phyloP scores from a whole-genome alignment of 371 early-diverging fungal genomes.

The Mucor plumbeus region DNA sequence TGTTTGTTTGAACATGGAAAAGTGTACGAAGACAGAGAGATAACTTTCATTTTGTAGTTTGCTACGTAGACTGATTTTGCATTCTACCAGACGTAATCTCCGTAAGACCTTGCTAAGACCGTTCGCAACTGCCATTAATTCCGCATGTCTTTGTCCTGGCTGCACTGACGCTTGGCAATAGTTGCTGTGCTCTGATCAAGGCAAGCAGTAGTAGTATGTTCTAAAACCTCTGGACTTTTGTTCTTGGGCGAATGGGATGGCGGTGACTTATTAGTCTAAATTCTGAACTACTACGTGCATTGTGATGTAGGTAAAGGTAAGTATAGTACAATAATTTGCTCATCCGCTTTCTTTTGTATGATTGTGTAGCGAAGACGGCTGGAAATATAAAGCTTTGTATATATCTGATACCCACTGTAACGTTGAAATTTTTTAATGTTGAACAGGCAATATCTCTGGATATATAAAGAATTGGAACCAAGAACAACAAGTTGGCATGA shows the following conservation, averaged over 20 bases:
- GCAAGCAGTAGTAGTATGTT: slow-evolving; percentile 15
- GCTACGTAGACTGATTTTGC: slow-evolving; percentile 6
- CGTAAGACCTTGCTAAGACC: slow-evolving; percentile 6
- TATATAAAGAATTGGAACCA: too few species aligned
- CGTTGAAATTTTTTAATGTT: background rate
- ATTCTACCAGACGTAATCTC: slow-evolving; percentile 15
- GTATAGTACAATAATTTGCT: slow-evolving; percentile 9
- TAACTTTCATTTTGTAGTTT: slow-evolving; percentile 2
- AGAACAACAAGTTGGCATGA: too few species aligned
- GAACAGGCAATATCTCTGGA: too few species aligned
- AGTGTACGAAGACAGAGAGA: slow-evolving; percentile 4
- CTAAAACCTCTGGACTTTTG: slow-evolving; percentile 13
- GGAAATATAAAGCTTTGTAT: slow-evolving; percentile 8
- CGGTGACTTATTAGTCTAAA: slow-evolving; percentile 15
- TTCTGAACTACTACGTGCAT: slow-evolving; percentile 14
- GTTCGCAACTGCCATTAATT: slow-evolving; percentile 14
- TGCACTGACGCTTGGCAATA: slow-evolving; percentile 15
- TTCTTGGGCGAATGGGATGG: too few species aligned
- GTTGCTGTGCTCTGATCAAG: slow-evolving; percentile 14
- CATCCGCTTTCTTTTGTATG: slow-evolving; percentile 15
- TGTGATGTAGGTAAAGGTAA: slow-evolving; percentile 18
- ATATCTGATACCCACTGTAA: background rate
- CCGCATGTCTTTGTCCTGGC: slow-evolving; percentile 16
- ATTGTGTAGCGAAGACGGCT: slow-evolving; percentile 11
- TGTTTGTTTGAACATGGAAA: slow-evolving; percentile 9